A percentile compares a stretch with the other conserved stretches of the same genome.
phyloP scores from a whole-genome alignment of 73 alveolate genomes.

The Tetrahymena borealis region DNA sequence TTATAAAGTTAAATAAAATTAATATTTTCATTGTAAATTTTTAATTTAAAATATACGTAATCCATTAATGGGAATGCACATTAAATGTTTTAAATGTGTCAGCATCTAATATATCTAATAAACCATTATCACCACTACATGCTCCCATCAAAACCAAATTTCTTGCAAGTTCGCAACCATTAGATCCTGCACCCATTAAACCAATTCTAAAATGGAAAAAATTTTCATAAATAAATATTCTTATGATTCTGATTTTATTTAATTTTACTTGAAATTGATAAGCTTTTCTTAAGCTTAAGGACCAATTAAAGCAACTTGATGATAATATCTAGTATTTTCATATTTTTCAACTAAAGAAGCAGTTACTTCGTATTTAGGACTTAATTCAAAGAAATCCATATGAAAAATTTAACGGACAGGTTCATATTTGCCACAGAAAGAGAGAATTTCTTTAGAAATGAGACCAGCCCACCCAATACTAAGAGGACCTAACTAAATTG shows the following conservation, averaged over 20 bases:
- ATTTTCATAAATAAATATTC: too few relatives aligned
- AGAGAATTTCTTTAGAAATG: not conserved
- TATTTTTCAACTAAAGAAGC: not conserved
- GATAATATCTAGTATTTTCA: not conserved
- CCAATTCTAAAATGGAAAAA: not conserved
- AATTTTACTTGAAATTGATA: not conserved
- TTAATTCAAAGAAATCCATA: not conserved
- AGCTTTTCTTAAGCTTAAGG: not conserved
- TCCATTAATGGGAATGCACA: not conserved
- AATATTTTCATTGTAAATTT: too few relatives aligned
- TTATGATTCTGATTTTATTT: too few relatives aligned
- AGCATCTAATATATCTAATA: not conserved
- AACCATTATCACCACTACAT: not conserved
- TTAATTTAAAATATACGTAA: not conserved
- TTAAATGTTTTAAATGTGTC: not conserved
- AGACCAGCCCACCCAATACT: not conserved
- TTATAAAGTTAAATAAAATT: too few relatives aligned
- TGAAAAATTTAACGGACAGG: not conserved
- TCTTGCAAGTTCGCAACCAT: not conserved
- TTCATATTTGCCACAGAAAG: not conserved
- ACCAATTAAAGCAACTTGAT: not conserved
- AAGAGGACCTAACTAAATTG: not conserved
- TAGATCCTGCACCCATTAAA: not conserved
- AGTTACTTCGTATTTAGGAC: not conserved
- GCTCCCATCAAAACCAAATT: not conserved